A percentile compares a stretch with the other conserved stretches of the same genome.
Evolutionary conservation across 1,284 basidiomycete genomes (phyloP).

Genomic region (Fomitopsis pinicola): DNA sequence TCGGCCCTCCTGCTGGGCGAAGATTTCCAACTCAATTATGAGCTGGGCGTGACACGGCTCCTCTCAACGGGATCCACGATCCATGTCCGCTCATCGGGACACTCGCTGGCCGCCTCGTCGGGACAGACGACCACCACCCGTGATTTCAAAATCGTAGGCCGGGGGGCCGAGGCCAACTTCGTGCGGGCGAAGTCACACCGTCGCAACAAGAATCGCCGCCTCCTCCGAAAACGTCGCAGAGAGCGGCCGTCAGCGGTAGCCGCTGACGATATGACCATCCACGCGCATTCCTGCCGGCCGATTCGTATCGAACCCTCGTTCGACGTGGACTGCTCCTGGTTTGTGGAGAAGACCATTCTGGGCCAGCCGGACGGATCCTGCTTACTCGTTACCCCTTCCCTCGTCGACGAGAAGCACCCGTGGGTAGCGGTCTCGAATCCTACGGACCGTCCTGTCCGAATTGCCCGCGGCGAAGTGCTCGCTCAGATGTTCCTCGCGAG

Average conservation of each 20-base stretch:
- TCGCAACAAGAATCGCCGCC: too few species aligned
- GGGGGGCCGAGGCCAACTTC: constrained; percentile 1
- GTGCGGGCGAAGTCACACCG: background rate
- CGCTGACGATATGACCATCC: background rate
- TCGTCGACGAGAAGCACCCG: background rate
- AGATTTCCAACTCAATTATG: too few species aligned
- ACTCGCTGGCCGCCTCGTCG: too few species aligned
- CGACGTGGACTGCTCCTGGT: background rate
- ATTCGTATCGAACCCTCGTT: background rate
- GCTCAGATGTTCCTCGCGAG: too few species aligned
- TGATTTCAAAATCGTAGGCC: background rate
- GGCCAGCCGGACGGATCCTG: background rate
- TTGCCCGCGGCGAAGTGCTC: background rate
- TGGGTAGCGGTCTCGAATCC: background rate
- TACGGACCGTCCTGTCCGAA: background rate
- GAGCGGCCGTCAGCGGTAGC: background rate
- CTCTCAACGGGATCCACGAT: background rate
- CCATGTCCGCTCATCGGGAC: too few species aligned
- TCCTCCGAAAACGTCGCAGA: background rate
- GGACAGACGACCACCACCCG: too few species aligned
- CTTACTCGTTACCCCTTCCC: background rate
- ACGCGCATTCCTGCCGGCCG: background rate
- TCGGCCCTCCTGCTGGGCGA: constrained; percentile 22
- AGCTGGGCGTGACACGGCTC: constrained; percentile 3
- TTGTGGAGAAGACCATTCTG: background rate